Evolutionary conservation across 192 early-diverging fungal genomes (phyloP), one percentile per base, ranked within the genome.

Genomic region (Thamnidium elegans): DNA sequence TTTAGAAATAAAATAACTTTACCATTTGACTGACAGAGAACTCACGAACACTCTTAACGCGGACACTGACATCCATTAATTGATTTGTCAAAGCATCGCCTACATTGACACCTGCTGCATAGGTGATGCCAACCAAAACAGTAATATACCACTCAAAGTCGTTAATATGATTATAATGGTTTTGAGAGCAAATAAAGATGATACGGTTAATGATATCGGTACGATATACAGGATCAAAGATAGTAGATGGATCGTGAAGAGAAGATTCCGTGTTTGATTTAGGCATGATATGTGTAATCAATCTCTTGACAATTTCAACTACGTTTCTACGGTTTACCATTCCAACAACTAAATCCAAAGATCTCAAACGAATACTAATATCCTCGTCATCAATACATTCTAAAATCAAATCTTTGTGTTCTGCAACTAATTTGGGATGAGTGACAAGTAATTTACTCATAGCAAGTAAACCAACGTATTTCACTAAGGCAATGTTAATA

Each of bases 71-170:
- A 81, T 97, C 95, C 73, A 97, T 86, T 7, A 97, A 69, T 73
- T 94, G 90, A 7, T 79, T 79, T 36, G 82, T 81, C 14, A 97
- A 56, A n/a, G 81, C 10, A 21, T 78, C 74, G 0, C 90, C 93
- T 5, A 91, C 90, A 63, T 85, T 87, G 2, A 93, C 89, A 43
- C 89, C 89, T 11, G 89, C 73, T 4, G 91, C 74, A 43, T 90
- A 85, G 0, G 89, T 89, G 8, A 98, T 79, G 50, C 90, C 89
- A 2, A 88, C 85, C 26, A 98, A 82, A 0, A 91, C 83, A 2
- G 84, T 79, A 36, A 98, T 81, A 66, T 97, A 97, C 97, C 97
- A 99, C 70, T 97, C 93, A 81, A 98, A 98, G 70, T 95, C 90
- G 15, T 84, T 78, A 32, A 97, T 81, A 66, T 94, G 85, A 17